Evolutionary conservation across 1,284 basidiomycete species (phyloP), one percentile per base, ranked within the genome.

Genomic region (Puccinia horiana): DNA sequence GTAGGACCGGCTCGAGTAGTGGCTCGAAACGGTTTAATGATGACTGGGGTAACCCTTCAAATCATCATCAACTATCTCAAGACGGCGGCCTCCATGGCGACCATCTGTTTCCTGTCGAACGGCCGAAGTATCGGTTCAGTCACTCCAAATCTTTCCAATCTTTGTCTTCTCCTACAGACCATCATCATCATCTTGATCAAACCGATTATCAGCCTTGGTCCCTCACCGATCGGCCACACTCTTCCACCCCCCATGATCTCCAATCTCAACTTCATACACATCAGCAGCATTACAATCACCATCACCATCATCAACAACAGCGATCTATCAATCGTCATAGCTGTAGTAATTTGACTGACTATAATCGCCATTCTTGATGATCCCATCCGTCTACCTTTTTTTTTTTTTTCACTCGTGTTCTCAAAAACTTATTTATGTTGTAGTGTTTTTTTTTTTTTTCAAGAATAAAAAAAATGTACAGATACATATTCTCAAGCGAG

Each of bases 111-210:
- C 72, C 72, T 16, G 14, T 32, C 35, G 76, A 78, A 12, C 40
- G 76, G 20, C 76, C 76, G 5, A 78, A 78, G 40, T 58, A 49
- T 67, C 42, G 63, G 26, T 32, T 78, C 35, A 47, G 29, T 29
- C 76, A 78, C 52, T 78, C 76, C 12, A 49, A 78, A 23, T 78
- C 76, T 23, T 78, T 78, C 44, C 61, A 69, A 47, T 67, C 76
- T 23, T 37, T 65, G 26, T 37, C 76, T 49, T 54, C 44, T 18
- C 37, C 76, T 35, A 63, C 29, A 40, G 37, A 76, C 23, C 5
- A 63, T 32, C 35, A 29, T 63, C 42, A 49, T 49, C 69, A 47
- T 32, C 69, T 47, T 23, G 69, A 47, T 8, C n/a, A 47, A 2
- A 29, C 23, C 47, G 47, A 72, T 49, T 47, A 72, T 72, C 42